These are phyloP conservation scores for Picea sitchensis DNA, from an alignment of 75 land plant genomes.

Conservation along the genomic window DNA sequence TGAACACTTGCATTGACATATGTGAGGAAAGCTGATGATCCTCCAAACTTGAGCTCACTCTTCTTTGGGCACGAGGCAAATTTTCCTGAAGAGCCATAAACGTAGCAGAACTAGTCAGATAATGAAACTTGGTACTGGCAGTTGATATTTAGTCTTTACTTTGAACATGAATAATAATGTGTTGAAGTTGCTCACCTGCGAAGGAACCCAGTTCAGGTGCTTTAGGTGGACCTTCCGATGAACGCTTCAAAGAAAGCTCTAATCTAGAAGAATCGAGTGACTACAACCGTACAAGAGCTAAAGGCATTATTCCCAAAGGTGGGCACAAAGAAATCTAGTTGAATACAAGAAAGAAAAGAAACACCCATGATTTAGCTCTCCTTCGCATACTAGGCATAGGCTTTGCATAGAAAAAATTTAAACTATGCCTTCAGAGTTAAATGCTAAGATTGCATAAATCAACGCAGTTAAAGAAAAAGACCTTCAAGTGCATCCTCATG, in stretches of 20 bases:
- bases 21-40: conserved; percentile 74
- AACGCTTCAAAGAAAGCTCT: conserved; percentile 26
- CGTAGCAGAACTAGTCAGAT: not conserved
- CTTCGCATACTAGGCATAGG: not conserved
- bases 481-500: not conserved
- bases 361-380: not conserved
- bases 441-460: too few species aligned
- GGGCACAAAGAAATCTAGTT: not conserved
- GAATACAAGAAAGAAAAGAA: too few species aligned
- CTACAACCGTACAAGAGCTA: conserved; percentile 13
- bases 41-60: conserved; percentile 62
- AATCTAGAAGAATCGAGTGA: conserved; percentile 20
- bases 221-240: conserved; percentile 5
- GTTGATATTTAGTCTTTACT: not conserved
- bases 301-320: not conserved
- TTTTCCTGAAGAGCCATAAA: conserved; percentile 32
- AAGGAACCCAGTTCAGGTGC: conserved; percentile 12
- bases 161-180: not conserved
- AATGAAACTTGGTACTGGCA: not conserved
- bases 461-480: not conserved
- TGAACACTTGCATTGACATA: conserved; percentile 46
- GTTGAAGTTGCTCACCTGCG: conserved; percentile 4
- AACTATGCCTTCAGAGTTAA: too few species aligned
- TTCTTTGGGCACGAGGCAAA: conserved; percentile 48
- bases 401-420: too few species aligned